These are phyloP conservation scores for Astrothelium macrocarpum DNA, from an alignment of 495 filamentous ascomycete species.

Conservation along the genomic window DNA sequence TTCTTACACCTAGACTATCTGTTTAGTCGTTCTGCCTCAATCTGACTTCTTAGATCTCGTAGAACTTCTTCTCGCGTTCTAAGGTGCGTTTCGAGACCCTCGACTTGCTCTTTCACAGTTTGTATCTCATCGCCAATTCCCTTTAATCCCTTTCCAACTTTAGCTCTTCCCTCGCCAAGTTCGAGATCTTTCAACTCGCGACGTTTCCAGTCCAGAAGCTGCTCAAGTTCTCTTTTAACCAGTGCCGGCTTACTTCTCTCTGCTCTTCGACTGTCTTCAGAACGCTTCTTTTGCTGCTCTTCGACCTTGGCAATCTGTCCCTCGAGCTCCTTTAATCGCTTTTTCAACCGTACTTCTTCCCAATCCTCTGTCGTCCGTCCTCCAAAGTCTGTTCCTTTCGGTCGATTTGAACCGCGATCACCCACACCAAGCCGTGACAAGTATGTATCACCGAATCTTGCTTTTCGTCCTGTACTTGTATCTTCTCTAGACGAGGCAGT, in stretches of 20 bases:
- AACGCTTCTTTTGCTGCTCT: constrained; percentile 47
- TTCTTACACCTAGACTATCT: background rate
- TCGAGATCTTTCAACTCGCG: constrained; percentile 47
- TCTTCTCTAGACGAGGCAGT: constrained; percentile 49
- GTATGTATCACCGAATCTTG: constrained; percentile 95
- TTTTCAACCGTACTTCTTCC: constrained; percentile 93
- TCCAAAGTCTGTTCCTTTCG: constrained; percentile 77
- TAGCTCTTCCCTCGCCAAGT: constrained; percentile 29
- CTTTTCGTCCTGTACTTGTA: constrained; percentile 75
- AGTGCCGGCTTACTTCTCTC: constrained; percentile 63
- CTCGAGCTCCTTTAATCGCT: constrained; percentile 81
- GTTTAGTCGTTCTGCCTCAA: constrained; percentile 48
- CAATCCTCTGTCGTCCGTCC: constrained; percentile 64
- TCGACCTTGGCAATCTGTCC: constrained; percentile 70
- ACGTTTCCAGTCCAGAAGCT: constrained; percentile 74
- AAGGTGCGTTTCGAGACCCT: constrained; percentile 37
- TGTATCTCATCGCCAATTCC: constrained; percentile 42
- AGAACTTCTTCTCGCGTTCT: constrained; percentile 41
- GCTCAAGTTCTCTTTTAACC: constrained; percentile 86
- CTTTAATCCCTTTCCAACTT: constrained; percentile 34
- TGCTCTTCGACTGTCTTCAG: constrained; percentile 41
- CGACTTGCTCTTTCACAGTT: constrained; percentile 37
- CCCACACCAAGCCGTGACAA: constrained; percentile 79
- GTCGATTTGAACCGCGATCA: constrained; percentile 59
- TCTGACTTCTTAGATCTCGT: constrained; percentile 38